Percentiles rank a stretch among this genome's conserved stretches.
Evolutionary conservation across 208 protist genomes (phyloP).

Genomic region (Leishmania turanica): DNA sequence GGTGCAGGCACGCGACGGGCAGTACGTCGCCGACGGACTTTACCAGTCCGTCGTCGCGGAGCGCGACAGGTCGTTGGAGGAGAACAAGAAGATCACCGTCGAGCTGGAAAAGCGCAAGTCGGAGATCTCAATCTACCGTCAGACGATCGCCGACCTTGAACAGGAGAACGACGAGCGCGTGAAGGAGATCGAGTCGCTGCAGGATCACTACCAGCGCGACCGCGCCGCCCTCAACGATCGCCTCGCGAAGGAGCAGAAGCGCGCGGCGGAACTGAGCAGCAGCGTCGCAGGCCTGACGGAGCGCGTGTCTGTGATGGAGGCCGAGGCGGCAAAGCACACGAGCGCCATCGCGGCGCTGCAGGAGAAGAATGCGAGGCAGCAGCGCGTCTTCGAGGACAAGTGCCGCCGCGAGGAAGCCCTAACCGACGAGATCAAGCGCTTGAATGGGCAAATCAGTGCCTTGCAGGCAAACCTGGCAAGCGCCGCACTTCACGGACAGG

Average conservation of each 20-base stretch:
- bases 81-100: slow-evolving; percentile 44
- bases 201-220: slow-evolving; percentile 60
- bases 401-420: slow-evolving; percentile 57
- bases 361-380: slow-evolving; percentile 52
- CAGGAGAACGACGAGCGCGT: slow-evolving; percentile 84
- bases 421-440: slow-evolving; percentile 24
- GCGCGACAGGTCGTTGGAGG: slow-evolving; percentile 50
- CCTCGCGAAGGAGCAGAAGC: slow-evolving; percentile 54
- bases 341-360: slow-evolving; percentile 44
- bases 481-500: neutral
- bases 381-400: slow-evolving; percentile 76
- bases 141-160: slow-evolving; percentile 84
- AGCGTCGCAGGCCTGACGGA: slow-evolving; percentile 13
- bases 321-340: slow-evolving; percentile 29
- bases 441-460: slow-evolving; percentile 20
- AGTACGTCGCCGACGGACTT: slow-evolving; percentile 71
- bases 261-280: slow-evolving; percentile 36
- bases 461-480: slow-evolving; percentile 11
- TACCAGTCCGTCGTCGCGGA: slow-evolving; percentile 61
- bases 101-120: slow-evolving; percentile 87
- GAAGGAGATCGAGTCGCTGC: slow-evolving; percentile 78
- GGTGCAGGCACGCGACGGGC: slow-evolving; percentile 31
- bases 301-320: slow-evolving; percentile 35
- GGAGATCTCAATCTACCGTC: slow-evolving; percentile 86
- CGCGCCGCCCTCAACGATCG: slow-evolving; percentile 47